Base-by-base conservation (phyloP, 1,139 yeast genomes). In the Sugiyamaella novakii region DNA sequence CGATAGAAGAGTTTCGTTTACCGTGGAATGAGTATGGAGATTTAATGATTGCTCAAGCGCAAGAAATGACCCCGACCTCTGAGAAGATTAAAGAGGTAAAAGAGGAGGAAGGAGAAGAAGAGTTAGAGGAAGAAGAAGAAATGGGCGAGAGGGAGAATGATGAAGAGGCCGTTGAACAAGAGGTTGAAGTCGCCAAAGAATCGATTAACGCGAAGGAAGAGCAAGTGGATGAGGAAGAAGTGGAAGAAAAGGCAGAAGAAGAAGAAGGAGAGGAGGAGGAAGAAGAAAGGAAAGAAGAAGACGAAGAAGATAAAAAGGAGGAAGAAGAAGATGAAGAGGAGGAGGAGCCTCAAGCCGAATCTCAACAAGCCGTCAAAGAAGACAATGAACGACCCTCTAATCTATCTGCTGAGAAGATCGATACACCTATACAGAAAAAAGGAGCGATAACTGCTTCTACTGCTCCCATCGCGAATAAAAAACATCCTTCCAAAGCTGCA, bases 1-100 rank as follows among this genome's bases (percentile, higher is more conserved):
- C 54, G 46, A 40, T 51, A 52, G 19, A 56, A 43, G 76, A 72
- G 35, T 77, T 76, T 52, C 60, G 59, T 25, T 60, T 76, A 38
- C 77, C 80, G 2, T 73, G 74, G 71, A 68, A 64, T 19, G 76
- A 73, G 25, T 76, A 66, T 55, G 77, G 78, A 6, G 70, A 68
- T 22, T 46, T 73, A 31, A 72, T 75, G 48, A 54, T 71, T 18
- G 67, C 63, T 15, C 73, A 68, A 49, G 77, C 78, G 0, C 59
- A 57, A 36, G 58, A 53, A 11, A 50, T 30, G 19, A 35, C 28
- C 11, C 46, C 49, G 25, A 40, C 49, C 36, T 41, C 47, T 7
- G 53, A 30, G 22, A 41, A 21, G 40, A 43, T 19, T 36, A 31
- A 30, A 18, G 46, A 43, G 30, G 56, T 50, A 27, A 58, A 43